Evolutionary conservation across 2,329 filamentous ascomycete species (phyloP).

Genomic region (Verticillium zaregamsianum): DNA sequence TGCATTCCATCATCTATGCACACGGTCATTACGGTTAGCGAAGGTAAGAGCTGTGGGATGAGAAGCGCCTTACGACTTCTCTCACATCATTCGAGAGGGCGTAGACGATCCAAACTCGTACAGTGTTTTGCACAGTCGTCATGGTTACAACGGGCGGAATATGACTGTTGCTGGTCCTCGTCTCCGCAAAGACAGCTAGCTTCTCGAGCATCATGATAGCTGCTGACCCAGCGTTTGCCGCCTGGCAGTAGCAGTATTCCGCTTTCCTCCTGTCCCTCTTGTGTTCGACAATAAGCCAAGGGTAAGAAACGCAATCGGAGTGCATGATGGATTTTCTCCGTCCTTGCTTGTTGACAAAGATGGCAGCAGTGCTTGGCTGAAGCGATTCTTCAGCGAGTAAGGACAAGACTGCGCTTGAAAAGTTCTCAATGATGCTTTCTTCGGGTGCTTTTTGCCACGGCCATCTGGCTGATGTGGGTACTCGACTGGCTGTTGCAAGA

Average conservation of each 20-base stretch:
- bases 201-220: conserved; percentile 10
- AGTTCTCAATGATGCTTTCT: conserved; percentile 11
- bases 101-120: conserved; percentile 13
- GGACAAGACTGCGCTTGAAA: conserved; percentile 8
- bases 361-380: conserved; percentile 5
- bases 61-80: conserved; percentile 5
- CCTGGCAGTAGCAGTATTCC: conserved; percentile 6
- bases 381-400: conserved; percentile 11
- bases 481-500: background rate
- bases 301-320: conserved; percentile 12
- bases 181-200: conserved; percentile 4
- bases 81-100: conserved; percentile 1
- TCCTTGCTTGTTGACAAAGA: conserved; percentile 4
- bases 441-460: conserved; percentile 7
- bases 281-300: conserved; percentile 15
- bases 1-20: conserved; percentile 11
- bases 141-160: conserved; percentile 11
- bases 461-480: background rate
- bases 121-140: conserved; percentile 8
- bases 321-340: conserved; percentile 1
- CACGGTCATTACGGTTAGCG: background rate
- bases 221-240: conserved; percentile 10
- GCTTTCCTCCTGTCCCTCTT: conserved; percentile 7
- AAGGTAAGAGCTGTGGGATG: background rate
- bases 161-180: conserved; percentile 5